Percentiles rank a stretch among this genome's conserved stretches.
phyloP scores from a whole-genome alignment of 1,284 basidiomycete genomes.

The Thecaphora frezii region DNA sequence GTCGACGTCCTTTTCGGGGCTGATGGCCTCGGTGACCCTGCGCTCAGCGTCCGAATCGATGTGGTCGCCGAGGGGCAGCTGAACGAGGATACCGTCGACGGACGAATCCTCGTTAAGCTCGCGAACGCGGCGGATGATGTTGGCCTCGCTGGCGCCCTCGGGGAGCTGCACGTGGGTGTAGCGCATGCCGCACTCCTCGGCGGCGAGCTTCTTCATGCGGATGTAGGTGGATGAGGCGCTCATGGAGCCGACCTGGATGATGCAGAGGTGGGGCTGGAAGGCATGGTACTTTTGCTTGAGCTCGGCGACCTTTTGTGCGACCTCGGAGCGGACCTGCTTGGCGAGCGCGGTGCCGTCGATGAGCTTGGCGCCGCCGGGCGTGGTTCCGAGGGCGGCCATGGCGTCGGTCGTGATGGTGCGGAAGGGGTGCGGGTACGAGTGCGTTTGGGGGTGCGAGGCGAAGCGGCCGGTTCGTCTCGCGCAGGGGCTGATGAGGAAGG shows the following conservation, averaged over 20 bases:
- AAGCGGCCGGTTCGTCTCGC: too few relatives aligned
- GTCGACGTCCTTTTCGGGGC: conserved; percentile 93
- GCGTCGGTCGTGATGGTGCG: conserved; percentile 27
- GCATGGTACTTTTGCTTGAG: conserved; percentile 67
- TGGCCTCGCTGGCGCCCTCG: conserved; percentile 72
- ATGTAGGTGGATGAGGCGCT: conserved; percentile 91
- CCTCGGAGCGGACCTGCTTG: conserved; percentile 66
- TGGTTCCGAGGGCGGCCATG: conserved; percentile 37
- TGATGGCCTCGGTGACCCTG: conserved; percentile 88
- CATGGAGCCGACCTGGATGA: conserved; percentile 89
- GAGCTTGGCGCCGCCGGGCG: conserved; percentile 61
- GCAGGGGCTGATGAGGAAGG: too few relatives aligned
- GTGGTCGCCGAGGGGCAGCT: conserved; percentile 90
- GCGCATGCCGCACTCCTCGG: conserved; percentile 88
- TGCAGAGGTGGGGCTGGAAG: conserved; percentile 85
- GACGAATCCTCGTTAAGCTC: conserved; percentile 80
- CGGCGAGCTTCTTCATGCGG: conserved; percentile 95
- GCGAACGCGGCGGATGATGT: conserved; percentile 76
- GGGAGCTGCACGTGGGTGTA: conserved; percentile 76
- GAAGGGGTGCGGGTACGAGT: neutral
- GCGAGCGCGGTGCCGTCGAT: conserved; percentile 89
- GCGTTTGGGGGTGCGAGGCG: neutral
- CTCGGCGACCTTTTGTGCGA: conserved; percentile 41
- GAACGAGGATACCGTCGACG: conserved; percentile 89
- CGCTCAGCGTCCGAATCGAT: conserved; percentile 83